Base-by-base conservation (phyloP, 495 filamentous ascomycete genomes). In the Aspergillus egyptiacus region DNA sequence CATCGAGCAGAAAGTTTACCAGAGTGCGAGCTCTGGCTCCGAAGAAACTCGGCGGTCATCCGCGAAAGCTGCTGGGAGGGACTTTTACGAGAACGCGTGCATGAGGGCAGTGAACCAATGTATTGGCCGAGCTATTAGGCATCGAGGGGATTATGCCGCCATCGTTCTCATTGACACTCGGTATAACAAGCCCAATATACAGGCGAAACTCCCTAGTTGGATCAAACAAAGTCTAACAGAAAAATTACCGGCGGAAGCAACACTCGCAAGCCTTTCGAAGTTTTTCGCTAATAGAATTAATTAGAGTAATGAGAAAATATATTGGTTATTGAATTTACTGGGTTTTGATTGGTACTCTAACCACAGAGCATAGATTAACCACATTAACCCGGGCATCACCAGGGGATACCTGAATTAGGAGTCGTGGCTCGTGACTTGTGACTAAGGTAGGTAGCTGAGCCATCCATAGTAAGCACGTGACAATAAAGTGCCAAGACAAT, bases 91-190 rank as follows among this genome's bases (percentile, higher is more conserved):
- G 65, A 97, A 97, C 59, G 81, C 87, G 2, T 95, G 89, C 66
- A 95, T 98, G 89, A 76, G 93, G 33, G 89, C 91, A 11, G 94
- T 98, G 32, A 98, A 98, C 63, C 93, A 98, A 71, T 89, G 86
- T 58, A 88, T 98, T 54, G 93, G 93, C 3, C 75, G 93, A 50
- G 93, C 91, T 1, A 96, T 98, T 53, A 73, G 93, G 28, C 93
- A 98, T 66, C 78, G 76, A 11, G 77, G 77, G 30, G 93, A 98
- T 56, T 96, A 94, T 67, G 94, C 94, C 1, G 82, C 84, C 14
- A 96, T 98, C 40, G 65, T 95, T 30, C 75, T 98, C 56, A 69
- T 95, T 23, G 93, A 98, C 56, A 73, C 75, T 53, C 71, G 93
- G 43, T 98, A 91, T 68, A 74, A 70, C 22, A 77, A 67, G 23